Evolutionary conservation across 371 early-diverging fungal genomes (phyloP).

Genomic region (Mortierella sp.): DNA sequence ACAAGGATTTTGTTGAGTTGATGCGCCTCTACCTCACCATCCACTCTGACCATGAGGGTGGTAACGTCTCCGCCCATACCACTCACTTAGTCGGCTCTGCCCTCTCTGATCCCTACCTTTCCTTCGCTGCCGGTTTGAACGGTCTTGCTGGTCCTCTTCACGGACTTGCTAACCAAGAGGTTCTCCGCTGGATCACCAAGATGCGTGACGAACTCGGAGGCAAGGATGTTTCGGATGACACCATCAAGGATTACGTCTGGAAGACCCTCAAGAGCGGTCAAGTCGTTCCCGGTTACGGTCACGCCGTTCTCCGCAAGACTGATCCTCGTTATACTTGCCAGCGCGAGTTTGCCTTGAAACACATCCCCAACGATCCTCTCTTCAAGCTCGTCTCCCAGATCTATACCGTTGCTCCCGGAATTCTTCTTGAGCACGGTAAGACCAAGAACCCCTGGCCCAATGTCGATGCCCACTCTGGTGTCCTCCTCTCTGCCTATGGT

Average conservation of each 20-base stretch:
- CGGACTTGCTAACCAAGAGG: conserved; percentile 99
- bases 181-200: conserved; percentile 96
- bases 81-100: conserved; percentile 97
- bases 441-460: conserved; percentile 99
- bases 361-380: conserved; percentile 96
- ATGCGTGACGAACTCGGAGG: conserved; percentile 90
- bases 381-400: conserved; percentile 96
- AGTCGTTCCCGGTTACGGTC: conserved; percentile 98
- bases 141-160: conserved; percentile 99
- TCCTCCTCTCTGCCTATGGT: conserved; percentile 96
- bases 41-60: conserved; percentile 99
- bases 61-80: conserved; percentile 96
- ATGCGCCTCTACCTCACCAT: conserved; percentile 99
- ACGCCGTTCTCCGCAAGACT: conserved; percentile 96
- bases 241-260: conserved; percentile 97
- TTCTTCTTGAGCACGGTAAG: conserved; percentile 98
- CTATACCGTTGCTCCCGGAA: conserved; percentile 97
- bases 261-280: conserved; percentile 95
- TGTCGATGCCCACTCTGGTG: conserved; percentile 99
- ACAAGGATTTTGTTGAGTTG: conserved; percentile 93
- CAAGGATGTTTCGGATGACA: conserved; percentile 88
- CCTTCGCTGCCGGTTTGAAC: conserved; percentile 97
- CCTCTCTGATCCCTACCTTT: conserved; percentile 98
- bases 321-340: conserved; percentile 99
- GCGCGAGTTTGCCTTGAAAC: conserved; percentile 98